A percentile compares a stretch with the other conserved stretches of the same genome.
Conservation (phyloP, 495 filamentous ascomycete species). For the Cudoniella acicularis region DNA sequence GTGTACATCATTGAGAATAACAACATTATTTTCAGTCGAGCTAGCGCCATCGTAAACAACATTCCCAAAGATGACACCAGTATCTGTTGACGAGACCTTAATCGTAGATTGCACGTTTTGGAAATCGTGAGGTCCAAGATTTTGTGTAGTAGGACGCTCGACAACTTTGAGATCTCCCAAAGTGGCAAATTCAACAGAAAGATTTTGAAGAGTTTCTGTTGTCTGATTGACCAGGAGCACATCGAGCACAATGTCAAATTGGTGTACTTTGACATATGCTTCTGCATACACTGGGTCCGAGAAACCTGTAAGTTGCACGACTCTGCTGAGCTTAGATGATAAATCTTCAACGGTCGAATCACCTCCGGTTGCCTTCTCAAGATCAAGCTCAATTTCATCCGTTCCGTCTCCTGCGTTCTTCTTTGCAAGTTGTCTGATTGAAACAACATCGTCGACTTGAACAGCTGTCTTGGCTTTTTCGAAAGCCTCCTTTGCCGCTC, state of each 20-base stretch:
- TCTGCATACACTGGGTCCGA: slow-evolving; percentile 98
- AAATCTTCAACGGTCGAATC: slow-evolving; percentile 81
- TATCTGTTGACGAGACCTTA: slow-evolving; percentile 98
- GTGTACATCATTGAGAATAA: slow-evolving; percentile 98
- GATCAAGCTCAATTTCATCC: slow-evolving; percentile 83
- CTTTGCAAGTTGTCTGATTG: slow-evolving; percentile 89
- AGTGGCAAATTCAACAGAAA: slow-evolving; percentile 96
- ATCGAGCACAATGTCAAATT: slow-evolving; percentile 98
- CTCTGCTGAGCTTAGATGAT: slow-evolving; percentile 88
- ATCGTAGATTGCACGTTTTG: slow-evolving; percentile 98
- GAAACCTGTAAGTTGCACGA: slow-evolving; percentile 97
- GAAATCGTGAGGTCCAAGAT: slow-evolving; percentile 92
- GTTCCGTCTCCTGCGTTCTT: slow-evolving; percentile 81
- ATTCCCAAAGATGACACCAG: slow-evolving; percentile 98
- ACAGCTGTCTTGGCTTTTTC: slow-evolving; percentile 93
- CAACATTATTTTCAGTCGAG: slow-evolving; percentile 93
- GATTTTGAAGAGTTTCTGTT: slow-evolving; percentile 91
- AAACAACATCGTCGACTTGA: slow-evolving; percentile 91
- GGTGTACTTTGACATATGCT: slow-evolving; percentile 97
- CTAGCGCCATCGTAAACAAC: slow-evolving; percentile 96
- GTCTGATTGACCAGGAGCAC: slow-evolving; percentile 98
- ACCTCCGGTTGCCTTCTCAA: slow-evolving; percentile 91
- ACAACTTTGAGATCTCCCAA: slow-evolving; percentile 98
- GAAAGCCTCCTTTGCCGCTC: slow-evolving; percentile 81
- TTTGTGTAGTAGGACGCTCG: slow-evolving; percentile 92